Evolutionary conservation across 139 green algal genomes (phyloP), one percentile per base, ranked within the genome.

Genomic region (Haematococcus sp.): DNA sequence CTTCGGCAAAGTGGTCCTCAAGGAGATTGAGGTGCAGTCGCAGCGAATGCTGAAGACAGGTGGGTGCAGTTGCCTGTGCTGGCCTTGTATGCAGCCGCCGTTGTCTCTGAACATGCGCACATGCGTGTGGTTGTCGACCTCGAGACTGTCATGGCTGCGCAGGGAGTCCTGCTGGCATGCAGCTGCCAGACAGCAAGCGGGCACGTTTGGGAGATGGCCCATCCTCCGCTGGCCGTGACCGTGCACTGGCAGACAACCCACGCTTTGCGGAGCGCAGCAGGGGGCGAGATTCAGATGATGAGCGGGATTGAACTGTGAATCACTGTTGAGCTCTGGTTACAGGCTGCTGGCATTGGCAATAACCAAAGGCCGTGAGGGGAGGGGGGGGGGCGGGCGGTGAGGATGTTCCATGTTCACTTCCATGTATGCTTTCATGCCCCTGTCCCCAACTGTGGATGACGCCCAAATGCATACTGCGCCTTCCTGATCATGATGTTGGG

Each of bases 1-100:
- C 9, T 90, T 81, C 40, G 84, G 87, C 58, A 82, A 82, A 44
- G 46, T 86, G 4, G 20, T 87, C 40, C 74, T 78, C 32, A 68
- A 74, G 19, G 75, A 90, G 72, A 61, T 73, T 43, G 16, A 68
- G 64, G 28, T 73, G 66, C 77, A 84, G 76, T 35, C 40, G 16
- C 30, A 65, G 44, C 30, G 27, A n/a, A 27, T 70, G 55, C 16
- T 22, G 5, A 59, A 35, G 44, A 31, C 23, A 44, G 66, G 44
- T 59, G 66, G n/a, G n/a, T 40, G 64, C 13, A 55, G 32, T 20
- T 33, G 64, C 9, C 20, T 9, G 52, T 54, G 11, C 25, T 74
- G 46, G 60, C 22, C 27, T 16, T 35, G 35, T 22, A 20, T 68
- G 60, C 27, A 46, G 20, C 22, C 5, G 30, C 22, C 4, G 30